Evolutionary conservation across 768 basidiomycete genomes (phyloP).

Genomic region (Suillus clintonianus): DNA sequence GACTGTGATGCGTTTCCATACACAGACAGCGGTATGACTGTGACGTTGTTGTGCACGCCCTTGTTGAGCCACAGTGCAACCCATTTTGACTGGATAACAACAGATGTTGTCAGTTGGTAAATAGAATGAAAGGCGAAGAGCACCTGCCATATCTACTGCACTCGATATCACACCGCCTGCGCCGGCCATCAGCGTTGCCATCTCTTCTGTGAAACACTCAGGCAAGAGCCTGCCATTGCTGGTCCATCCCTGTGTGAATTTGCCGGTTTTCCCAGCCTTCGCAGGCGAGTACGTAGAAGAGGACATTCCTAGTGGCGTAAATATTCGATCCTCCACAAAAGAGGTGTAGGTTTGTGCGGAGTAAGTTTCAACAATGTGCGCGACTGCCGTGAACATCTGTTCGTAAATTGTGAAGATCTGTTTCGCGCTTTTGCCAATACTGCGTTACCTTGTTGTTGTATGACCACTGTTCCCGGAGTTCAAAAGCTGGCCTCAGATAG

Average conservation of each 20-base stretch:
- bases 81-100: slow-evolving; percentile 40
- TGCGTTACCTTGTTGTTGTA: slow-evolving; percentile 41
- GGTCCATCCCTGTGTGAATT: slow-evolving; percentile 36
- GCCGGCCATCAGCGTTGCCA: slow-evolving; percentile 32
- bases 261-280: slow-evolving; percentile 34
- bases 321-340: slow-evolving; percentile 45
- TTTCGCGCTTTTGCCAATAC: not conserved
- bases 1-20: slow-evolving; percentile 34
- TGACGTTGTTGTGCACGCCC: slow-evolving; percentile 32
- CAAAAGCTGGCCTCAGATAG: slow-evolving; percentile 33
- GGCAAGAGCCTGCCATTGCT: slow-evolving; percentile 34
- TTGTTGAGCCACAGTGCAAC: slow-evolving; percentile 33
- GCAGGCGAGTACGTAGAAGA: slow-evolving; percentile 38
- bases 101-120: not conserved
- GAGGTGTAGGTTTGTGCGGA: slow-evolving; percentile 34
- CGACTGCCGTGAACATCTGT: slow-evolving; percentile 41
- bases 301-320: slow-evolving; percentile 42
- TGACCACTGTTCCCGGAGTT: slow-evolving; percentile 37
- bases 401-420: not conserved
- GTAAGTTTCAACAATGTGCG: slow-evolving; percentile 37
- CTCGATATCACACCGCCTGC: slow-evolving; percentile 47
- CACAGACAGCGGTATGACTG: slow-evolving; percentile 33
- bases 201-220: slow-evolving; percentile 29
- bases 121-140: too few relatives aligned
- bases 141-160: slow-evolving; percentile 42